Conservation (phyloP, 306 rosid genomes). For the Prunus campanulata region DNA sequence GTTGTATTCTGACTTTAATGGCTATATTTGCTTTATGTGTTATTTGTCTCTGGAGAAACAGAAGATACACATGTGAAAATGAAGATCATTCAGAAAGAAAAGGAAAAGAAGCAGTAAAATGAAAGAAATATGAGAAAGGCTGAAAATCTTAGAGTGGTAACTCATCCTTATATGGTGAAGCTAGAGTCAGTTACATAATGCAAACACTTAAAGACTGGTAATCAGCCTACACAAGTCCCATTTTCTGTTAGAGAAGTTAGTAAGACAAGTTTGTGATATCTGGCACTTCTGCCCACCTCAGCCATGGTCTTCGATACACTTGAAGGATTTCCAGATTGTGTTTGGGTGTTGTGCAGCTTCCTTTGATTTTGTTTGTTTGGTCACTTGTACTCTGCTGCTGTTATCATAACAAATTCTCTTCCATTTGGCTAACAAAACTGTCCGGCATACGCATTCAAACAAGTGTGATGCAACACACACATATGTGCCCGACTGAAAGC, state of each 20-base stretch:
- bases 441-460: neutral
- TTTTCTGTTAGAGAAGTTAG: neutral
- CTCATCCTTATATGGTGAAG: neutral
- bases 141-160: neutral
- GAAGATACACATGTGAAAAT: neutral
- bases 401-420: neutral
- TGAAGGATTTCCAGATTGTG: neutral
- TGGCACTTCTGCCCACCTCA: neutral
- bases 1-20: constrained; percentile 13
- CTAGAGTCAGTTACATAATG: neutral
- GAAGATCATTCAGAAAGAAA: neutral
- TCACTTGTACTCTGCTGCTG: neutral
- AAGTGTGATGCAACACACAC: neutral
- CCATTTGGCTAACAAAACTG: neutral
- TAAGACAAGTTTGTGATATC: neutral
- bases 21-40: constrained; percentile 1
- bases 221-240: neutral
- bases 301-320: neutral
- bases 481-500: neutral
- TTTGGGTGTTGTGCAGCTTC: neutral
- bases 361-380: neutral
- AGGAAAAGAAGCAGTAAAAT: neutral
- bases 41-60: neutral
- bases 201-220: neutral
- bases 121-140: neutral